Evolutionary conservation across 2,329 filamentous ascomycete species (phyloP).

Genomic region (Didymella sp.): DNA sequence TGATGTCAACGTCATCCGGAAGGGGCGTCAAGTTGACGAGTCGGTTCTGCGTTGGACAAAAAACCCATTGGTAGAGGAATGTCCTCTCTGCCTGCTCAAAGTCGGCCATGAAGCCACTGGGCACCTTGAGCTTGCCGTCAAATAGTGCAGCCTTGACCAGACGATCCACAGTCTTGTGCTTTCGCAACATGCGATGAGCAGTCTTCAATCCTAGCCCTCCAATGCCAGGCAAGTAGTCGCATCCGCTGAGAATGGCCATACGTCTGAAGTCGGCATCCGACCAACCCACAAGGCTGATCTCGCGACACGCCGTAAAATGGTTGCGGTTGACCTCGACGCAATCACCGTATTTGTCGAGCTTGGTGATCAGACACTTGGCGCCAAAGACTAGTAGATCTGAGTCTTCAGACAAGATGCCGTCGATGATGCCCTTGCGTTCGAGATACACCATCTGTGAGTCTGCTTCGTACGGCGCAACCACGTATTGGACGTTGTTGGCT

Average conservation of each 20-base stretch:
- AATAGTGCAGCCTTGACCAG: constrained; percentile 85
- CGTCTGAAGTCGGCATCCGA: constrained; percentile 87
- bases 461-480: constrained; percentile 96
- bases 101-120: constrained; percentile 77
- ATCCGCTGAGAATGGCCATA: constrained; percentile 97
- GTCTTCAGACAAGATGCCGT: constrained; percentile 93
- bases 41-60: constrained; percentile 74
- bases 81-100: constrained; percentile 91
- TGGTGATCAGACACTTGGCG: constrained; percentile 87
- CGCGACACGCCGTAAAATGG: constrained; percentile 87
- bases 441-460: constrained; percentile 97
- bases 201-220: constrained; percentile 90
- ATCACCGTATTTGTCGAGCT: constrained; percentile 91
- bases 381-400: constrained; percentile 96
- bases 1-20: constrained; percentile 66
- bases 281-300: constrained; percentile 90
- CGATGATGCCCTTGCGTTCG: constrained; percentile 81
- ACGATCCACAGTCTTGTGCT: constrained; percentile 85
- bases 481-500: constrained; percentile 76
- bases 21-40: constrained; percentile 78
- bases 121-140: constrained; percentile 83
- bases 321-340: constrained; percentile 89
- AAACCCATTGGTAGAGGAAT: constrained; percentile 94
- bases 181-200: constrained; percentile 86
- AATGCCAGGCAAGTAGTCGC: constrained; percentile 90